A percentile compares a stretch with the other conserved stretches of the same genome.
Evolutionary conservation across 164 flowering plant genomes (phyloP).

Genomic region (Akebia trifoliata): DNA sequence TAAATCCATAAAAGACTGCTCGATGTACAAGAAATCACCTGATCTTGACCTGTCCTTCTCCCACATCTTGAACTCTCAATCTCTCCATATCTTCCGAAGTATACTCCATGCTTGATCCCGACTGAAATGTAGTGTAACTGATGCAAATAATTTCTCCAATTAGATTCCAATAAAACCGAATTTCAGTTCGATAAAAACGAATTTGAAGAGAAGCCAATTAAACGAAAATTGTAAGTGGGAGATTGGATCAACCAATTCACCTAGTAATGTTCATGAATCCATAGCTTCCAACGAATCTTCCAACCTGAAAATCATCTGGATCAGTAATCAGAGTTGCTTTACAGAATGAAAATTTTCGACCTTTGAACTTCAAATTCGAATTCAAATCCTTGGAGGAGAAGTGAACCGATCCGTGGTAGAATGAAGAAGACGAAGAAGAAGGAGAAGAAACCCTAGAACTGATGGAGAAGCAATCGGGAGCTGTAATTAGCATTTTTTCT

Average conservation of each 20-base stretch:
- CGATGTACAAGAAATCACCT: slow-evolving; percentile 39
- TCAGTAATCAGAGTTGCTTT: slow-evolving; percentile 48
- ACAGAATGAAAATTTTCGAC: slow-evolving; percentile 9
- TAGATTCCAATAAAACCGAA: not conserved
- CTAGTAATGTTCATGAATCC: slow-evolving; percentile 91
- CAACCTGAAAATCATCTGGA: slow-evolving; percentile 73
- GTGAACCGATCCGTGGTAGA: slow-evolving; percentile 3
- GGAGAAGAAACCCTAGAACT: slow-evolving; percentile 2
- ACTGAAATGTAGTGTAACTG: slow-evolving; percentile 62
- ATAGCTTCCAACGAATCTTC: slow-evolving; percentile 70
- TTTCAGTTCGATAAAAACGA: not conserved
- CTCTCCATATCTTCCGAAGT: slow-evolving; percentile 43
- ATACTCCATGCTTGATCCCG: slow-evolving; percentile 32
- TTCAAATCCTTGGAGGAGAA: slow-evolving; percentile 4
- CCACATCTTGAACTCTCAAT: slow-evolving; percentile 74
- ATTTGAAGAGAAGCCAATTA: not conserved
- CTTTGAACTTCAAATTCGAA: not conserved
- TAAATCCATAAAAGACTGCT: not conserved
- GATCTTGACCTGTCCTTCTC: slow-evolving; percentile 82
- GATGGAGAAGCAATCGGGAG: slow-evolving; percentile 1
- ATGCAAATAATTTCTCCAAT: not conserved
- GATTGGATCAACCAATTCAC: slow-evolving; percentile 29
- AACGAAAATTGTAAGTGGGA: not conserved
- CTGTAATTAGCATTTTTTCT: slow-evolving; percentile 15
- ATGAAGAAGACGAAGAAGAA: not conserved